phyloP scores from a whole-genome alignment of 495 filamentous ascomycete genomes.

The Penicillium verhagenii region DNA sequence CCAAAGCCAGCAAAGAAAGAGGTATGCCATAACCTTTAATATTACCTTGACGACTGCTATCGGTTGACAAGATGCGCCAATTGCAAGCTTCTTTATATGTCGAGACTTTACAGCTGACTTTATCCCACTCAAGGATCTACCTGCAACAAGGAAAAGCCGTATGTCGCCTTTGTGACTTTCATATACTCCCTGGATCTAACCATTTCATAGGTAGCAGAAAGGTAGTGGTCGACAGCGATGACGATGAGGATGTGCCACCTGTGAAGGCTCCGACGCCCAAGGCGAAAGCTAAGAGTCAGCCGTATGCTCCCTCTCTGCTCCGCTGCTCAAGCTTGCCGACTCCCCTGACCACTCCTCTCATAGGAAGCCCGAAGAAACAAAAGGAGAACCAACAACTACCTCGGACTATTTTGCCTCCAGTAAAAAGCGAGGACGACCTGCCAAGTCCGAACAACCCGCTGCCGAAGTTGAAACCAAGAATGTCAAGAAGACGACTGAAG shows the following conservation, averaged over 20 bases:
- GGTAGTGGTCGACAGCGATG: slow-evolving; percentile 74
- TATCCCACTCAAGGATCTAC: slow-evolving; percentile 27
- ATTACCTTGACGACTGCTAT: neutral
- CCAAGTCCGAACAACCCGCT: slow-evolving; percentile 28
- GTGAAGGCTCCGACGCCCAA: slow-evolving; percentile 42
- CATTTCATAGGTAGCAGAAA: slow-evolving; percentile 57
- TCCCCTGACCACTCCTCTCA: slow-evolving; percentile 2
- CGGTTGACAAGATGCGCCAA: no score
- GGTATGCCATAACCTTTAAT: slow-evolving; percentile 25
- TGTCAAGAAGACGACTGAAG: slow-evolving; percentile 28
- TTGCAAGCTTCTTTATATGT: neutral
- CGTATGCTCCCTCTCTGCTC: slow-evolving; percentile 20
- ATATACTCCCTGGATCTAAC: slow-evolving; percentile 11
- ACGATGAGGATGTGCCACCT: slow-evolving; percentile 53
- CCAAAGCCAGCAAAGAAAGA: slow-evolving; percentile 41
- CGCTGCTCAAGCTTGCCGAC: neutral
- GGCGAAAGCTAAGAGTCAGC: slow-evolving; percentile 41
- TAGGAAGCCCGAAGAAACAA: slow-evolving; percentile 45
- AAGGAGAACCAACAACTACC: slow-evolving; percentile 54
- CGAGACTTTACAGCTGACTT: slow-evolving; percentile 8
- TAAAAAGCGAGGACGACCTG: slow-evolving; percentile 46
- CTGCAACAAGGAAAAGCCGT: slow-evolving; percentile 41
- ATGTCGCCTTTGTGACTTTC: slow-evolving; percentile 11
- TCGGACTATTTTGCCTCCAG: slow-evolving; percentile 62
- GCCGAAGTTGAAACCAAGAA: slow-evolving; percentile 23